Conservation (phyloP, 139 green algal genomes). For the Micractinium conductrix region DNA sequence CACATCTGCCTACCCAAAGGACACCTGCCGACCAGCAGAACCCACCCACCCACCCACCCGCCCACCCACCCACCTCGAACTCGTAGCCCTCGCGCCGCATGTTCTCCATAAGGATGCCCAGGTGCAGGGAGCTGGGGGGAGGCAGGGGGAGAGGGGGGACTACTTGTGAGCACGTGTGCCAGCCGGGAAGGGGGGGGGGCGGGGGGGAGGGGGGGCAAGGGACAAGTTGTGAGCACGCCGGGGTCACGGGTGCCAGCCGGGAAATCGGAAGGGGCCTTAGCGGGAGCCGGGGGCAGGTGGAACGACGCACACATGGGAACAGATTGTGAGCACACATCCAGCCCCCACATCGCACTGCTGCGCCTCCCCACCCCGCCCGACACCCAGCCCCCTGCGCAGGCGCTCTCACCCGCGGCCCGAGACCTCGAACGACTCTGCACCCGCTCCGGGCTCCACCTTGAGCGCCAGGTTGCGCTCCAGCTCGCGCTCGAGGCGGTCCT, state of each 20-base stretch:
- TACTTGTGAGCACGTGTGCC: no score
- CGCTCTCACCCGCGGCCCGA: constrained; percentile 78
- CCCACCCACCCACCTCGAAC: no score
- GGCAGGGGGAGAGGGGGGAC: neutral
- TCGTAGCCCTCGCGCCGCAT: constrained; percentile 91
- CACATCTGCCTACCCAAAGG: no score
- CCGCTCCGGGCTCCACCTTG: constrained; percentile 90
- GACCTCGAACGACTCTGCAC: constrained; percentile 94
- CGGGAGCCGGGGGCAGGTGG: no score
- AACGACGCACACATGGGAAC: no score
- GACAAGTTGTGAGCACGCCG: neutral
- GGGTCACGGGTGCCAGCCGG: no score
- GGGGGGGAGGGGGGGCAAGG: neutral
- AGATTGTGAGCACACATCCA: no score
- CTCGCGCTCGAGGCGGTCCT: constrained; percentile 65
- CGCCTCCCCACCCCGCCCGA: no score
- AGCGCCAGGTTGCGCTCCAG: constrained; percentile 98
- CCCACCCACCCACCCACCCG: no score
- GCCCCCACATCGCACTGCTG: no score
- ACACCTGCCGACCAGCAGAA: no score
- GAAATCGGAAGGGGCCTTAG: no score
- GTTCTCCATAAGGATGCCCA: constrained; percentile 98
- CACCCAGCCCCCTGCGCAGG: neutral
- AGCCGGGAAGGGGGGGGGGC: neutral
- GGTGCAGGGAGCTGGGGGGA: constrained; percentile 68